Conservation (phyloP, 371 early-diverging fungal species). For the Mucor circinelloides region DNA sequence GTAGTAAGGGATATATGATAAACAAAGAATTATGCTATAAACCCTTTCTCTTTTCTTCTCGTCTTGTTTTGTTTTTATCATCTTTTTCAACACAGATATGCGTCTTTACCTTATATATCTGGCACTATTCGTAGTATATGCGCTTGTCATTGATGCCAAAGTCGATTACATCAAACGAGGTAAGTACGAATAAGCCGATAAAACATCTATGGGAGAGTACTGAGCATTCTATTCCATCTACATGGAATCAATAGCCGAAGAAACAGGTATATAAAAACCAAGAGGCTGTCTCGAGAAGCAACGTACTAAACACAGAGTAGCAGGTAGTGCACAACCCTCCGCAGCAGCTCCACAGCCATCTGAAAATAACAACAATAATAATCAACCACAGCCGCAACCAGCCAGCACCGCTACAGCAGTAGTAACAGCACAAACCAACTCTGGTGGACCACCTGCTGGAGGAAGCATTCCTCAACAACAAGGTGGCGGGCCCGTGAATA, state of each 20-base stretch:
- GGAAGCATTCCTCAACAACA: constrained; percentile 10
- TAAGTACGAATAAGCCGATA: neutral
- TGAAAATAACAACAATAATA: neutral
- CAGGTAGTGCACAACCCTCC: constrained; percentile 5
- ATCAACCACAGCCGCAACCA: constrained; percentile 12
- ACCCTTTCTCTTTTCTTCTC: neutral
- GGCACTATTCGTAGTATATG: neutral
- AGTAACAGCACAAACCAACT: constrained; percentile 14
- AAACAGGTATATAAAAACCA: constrained; percentile 18
- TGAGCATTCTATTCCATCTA: no score
- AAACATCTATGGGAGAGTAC: no score
- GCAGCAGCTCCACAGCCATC: constrained; percentile 2
- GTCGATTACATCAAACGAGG: constrained; percentile 8
- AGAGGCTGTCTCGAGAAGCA: neutral
- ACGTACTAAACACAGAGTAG: neutral
- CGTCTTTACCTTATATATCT: neutral
- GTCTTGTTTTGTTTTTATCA: neutral
- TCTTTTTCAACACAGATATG: neutral
- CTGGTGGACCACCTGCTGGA: constrained; percentile 9
- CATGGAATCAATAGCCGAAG: constrained; percentile 14
- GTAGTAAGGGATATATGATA: constrained; percentile 8
- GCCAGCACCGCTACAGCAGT: constrained; percentile 18
- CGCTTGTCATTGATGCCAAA: constrained; percentile 4
- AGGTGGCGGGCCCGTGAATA: constrained; percentile 13
- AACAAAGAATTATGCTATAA: neutral